phyloP scores from a whole-genome alignment of 306 rosid species.

The Carpinus viminea region DNA sequence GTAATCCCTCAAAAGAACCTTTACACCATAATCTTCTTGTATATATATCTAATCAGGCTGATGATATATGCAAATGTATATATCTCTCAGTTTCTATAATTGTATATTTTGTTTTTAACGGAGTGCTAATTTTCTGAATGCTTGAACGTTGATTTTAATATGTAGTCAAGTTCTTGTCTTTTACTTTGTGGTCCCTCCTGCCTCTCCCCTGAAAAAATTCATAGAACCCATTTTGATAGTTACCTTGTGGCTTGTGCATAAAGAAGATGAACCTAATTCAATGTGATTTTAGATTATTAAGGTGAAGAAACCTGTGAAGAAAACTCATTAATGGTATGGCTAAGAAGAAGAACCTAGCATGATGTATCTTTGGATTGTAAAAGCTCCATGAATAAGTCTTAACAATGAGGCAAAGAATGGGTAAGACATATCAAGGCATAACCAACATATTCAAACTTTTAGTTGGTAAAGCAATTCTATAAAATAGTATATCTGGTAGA shows the following conservation, averaged over 20 bases:
- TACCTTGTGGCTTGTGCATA: not conserved
- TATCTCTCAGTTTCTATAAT: not conserved
- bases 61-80: no score
- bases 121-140: not conserved
- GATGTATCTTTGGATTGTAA: not conserved
- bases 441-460: not conserved
- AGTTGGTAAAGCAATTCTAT: not conserved
- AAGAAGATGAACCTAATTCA: not conserved
- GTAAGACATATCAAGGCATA: not conserved
- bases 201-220: not conserved
- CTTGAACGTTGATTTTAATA: not conserved
- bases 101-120: not conserved
- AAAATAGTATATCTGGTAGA: not conserved
- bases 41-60: no score
- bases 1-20: constrained; percentile 39
- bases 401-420: not conserved
- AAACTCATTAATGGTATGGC: not conserved
- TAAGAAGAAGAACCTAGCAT: not conserved
- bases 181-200: not conserved
- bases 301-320: not conserved
- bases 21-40: constrained; percentile 10
- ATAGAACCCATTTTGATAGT: not conserved
- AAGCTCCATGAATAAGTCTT: not conserved
- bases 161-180: not conserved
- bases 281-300: not conserved